Base-by-base conservation (phyloP, 2,329 filamentous ascomycete species). In the Lasiodiplodia sp. region DNA sequence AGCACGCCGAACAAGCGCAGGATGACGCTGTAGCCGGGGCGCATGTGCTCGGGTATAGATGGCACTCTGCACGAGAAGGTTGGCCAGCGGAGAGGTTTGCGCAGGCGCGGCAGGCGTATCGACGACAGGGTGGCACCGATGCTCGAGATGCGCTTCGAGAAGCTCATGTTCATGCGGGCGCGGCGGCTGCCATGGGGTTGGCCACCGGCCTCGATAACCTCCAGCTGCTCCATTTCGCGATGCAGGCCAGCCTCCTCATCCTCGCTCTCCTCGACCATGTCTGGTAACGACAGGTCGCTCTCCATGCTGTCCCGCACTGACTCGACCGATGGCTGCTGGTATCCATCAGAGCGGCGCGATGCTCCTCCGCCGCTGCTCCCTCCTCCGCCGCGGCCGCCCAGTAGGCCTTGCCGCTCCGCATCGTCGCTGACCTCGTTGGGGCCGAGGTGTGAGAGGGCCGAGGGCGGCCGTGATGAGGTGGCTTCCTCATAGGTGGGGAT, bases 401-500 rank as follows among this genome's bases (percentile, higher is more conserved):
- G 85, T 31, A 97, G 87, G 6, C 91, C 92, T 80, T 94, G 91
- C 79, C 91, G 87, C 80, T 97, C 93, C 67, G 88, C 87, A 76
- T 93, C 89, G 79, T 89, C 86, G 77, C 88, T 88, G 75, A 87
- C 84, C 78, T 91, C 87, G 75, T 88, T 85, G 70, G 84, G 82
- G 52, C 85, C 85, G 49, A 84, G 81, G 70, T 78, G 79, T 23
- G 70, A 70, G 60, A 79, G 73, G 37, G 80, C 81, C 25, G 86
- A 87, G 40, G 80, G 77, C 23, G 86, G 83, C 65, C 86, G 83
- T 44, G 87, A 88, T 21, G 88, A 88, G 69, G 87, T 86, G 71
- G 93, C 92, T 82, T 96, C 92, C 79, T 95, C 92, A 80, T 96
- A 96, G 55, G 89, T 89, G 37, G 92, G 93, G 77, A 96, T 95